Evolutionary conservation across 176 grass and related monocot species (phyloP).

Genomic region (Tuctoria greenei): DNA sequence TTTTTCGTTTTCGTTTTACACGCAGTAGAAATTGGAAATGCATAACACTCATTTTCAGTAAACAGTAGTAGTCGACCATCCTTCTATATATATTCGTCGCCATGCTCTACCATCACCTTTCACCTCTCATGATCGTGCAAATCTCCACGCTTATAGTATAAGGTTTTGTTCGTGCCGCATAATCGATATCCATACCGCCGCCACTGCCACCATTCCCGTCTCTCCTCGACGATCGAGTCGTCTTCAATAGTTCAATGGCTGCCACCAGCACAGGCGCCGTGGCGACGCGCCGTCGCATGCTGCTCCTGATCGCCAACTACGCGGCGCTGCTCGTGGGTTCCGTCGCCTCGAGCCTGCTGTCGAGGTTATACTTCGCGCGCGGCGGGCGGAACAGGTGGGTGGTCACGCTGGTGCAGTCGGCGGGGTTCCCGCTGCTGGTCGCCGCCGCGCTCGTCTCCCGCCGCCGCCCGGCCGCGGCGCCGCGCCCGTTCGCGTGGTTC

Average conservation of each 20-base stretch:
- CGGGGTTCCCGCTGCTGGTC: conserved; percentile 75
- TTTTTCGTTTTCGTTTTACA: too few species aligned
- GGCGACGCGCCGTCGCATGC: background rate
- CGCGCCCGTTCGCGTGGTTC: conserved; percentile 49
- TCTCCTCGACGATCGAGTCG: too few species aligned
- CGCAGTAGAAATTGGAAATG: too few species aligned
- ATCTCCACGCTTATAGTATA: background rate
- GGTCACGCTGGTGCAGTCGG: conserved; percentile 79
- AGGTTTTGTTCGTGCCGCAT: background rate
- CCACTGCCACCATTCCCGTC: background rate
- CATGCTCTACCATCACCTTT: too few species aligned
- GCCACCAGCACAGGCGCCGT: background rate
- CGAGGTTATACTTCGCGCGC: conserved; percentile 76
- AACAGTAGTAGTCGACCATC: background rate
- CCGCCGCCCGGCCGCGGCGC: conserved; percentile 17
- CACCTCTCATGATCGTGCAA: too few species aligned
- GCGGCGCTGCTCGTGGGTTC: conserved; percentile 69
- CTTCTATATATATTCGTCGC: conserved; percentile 3
- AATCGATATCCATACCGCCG: conserved; percentile 3
- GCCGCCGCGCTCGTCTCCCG: conserved; percentile 15
- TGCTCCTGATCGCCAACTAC: conserved; percentile 65
- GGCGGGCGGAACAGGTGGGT: conserved; percentile 80
- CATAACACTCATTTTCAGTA: background rate
- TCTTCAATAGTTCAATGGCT: too few species aligned
- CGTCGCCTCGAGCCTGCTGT: conserved; percentile 73